Conservation (phyloP, 805 yeast species). For the Candida ficus region DNA sequence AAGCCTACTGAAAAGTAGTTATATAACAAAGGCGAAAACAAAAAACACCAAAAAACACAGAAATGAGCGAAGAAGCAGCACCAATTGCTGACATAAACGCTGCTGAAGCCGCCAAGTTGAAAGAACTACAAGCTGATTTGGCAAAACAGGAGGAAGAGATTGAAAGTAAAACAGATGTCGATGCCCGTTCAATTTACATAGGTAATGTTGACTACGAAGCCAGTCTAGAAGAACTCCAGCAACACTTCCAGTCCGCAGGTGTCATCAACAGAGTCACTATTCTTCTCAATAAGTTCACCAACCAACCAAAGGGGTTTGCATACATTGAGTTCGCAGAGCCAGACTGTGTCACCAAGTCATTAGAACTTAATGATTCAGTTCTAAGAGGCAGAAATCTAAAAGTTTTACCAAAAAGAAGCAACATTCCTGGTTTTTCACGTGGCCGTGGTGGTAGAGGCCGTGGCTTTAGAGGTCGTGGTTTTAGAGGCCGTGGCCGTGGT, state of each 20-base stretch:
- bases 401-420: conserved; percentile 75
- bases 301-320: conserved; percentile 84
- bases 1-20: too few relatives aligned
- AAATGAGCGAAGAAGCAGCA: neutral
- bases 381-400: conserved; percentile 69
- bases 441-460: conserved; percentile 41
- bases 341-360: conserved; percentile 58
- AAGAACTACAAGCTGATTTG: conserved; percentile 50
- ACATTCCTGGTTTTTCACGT: conserved; percentile 77
- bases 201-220: conserved; percentile 82
- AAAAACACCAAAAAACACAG: too few relatives aligned
- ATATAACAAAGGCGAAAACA: too few relatives aligned
- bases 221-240: conserved; percentile 74
- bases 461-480: conserved; percentile 37
- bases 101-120: conserved; percentile 55
- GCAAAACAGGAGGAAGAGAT: conserved; percentile 36
- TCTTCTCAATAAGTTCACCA: conserved; percentile 63
- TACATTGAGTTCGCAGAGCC: conserved; percentile 77
- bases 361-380: conserved; percentile 56
- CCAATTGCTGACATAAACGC: conserved; percentile 22
- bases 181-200: conserved; percentile 70
- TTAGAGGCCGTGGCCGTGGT: neutral
- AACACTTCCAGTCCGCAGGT: conserved; percentile 66
- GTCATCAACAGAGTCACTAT: conserved; percentile 77
- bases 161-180: conserved; percentile 61